phyloP scores from a whole-genome alignment of 345 rosid species.

The Linum trigynum region DNA sequence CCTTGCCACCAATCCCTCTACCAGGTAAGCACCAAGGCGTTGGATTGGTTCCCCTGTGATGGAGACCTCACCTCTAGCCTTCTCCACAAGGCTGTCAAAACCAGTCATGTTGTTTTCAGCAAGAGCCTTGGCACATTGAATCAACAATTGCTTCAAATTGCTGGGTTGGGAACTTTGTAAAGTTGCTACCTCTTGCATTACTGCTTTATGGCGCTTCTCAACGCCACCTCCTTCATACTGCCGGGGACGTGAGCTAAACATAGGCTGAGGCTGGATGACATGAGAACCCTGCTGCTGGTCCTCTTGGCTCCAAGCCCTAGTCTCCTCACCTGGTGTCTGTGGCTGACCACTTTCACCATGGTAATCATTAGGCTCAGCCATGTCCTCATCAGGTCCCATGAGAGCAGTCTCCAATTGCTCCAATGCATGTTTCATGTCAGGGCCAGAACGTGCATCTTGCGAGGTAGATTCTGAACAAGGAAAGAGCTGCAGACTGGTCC shows the following conservation, averaged over 20 bases:
- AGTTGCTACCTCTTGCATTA: slow-evolving; percentile 13
- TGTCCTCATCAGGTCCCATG: slow-evolving; percentile 41
- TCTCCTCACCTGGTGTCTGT: slow-evolving; percentile 26
- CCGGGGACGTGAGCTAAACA: slow-evolving; percentile 19
- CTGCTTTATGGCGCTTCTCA: slow-evolving; percentile 29
- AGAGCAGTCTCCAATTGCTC: slow-evolving; percentile 42
- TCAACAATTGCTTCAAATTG: slow-evolving; percentile 40
- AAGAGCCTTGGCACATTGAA: slow-evolving; percentile 52
- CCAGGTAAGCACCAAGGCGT: slow-evolving; percentile 66
- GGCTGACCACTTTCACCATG: slow-evolving; percentile 15
- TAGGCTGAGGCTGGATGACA: slow-evolving; percentile 27
- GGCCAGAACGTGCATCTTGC: slow-evolving; percentile 29
- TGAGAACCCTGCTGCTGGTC: slow-evolving; percentile 11
- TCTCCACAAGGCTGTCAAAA: slow-evolving; percentile 36
- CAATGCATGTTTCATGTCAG: slow-evolving; percentile 26
- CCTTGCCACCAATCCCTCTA: slow-evolving; percentile 60
- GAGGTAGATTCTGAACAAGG: slow-evolving; percentile 21
- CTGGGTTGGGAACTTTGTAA: slow-evolving; percentile 22
- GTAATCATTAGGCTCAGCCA: slow-evolving; percentile 15
- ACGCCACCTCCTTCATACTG: slow-evolving; percentile 21
- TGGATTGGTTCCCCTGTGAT: slow-evolving; percentile 48
- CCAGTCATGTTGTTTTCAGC: slow-evolving; percentile 32
- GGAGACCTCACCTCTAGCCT: slow-evolving; percentile 41
- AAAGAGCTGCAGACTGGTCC: slow-evolving; percentile 14
- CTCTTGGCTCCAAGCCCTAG: slow-evolving; percentile 27